Evolutionary conservation across 768 basidiomycete genomes (phyloP).

Genomic region (Collybia sordida): DNA sequence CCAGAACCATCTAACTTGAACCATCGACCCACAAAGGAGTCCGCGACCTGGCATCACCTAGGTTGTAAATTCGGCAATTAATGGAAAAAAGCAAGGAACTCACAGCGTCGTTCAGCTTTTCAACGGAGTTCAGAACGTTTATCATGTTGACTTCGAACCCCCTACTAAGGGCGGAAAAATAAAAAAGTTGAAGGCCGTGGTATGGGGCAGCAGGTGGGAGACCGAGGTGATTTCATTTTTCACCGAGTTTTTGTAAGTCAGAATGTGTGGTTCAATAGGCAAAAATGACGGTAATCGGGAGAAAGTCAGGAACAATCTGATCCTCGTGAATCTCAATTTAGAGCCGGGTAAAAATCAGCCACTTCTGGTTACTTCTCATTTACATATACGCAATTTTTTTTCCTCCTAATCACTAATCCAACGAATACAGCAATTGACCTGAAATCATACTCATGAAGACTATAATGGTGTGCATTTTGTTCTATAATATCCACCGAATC

Average conservation of each 20-base stretch:
- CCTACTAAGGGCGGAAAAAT: not conserved
- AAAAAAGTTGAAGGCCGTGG: slow-evolving; percentile 2
- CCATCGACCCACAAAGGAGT: slow-evolving; percentile 56
- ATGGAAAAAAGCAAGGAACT: slow-evolving; percentile 1
- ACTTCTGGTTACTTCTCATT: no score
- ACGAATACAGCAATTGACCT: no score
- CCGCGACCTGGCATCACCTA: slow-evolving; percentile 37
- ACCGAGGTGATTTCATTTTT: slow-evolving; percentile 5
- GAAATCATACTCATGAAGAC: no score
- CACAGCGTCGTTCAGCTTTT: slow-evolving; percentile 28
- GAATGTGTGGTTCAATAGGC: not conserved
- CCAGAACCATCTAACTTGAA: slow-evolving; percentile 76
- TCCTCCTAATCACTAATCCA: no score
- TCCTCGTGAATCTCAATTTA: not conserved
- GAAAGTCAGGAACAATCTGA: slow-evolving; percentile 10
- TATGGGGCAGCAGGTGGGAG: not conserved
- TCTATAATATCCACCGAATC: no score
- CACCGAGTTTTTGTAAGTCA: slow-evolving; percentile 1
- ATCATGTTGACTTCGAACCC: no score
- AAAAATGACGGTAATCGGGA: slow-evolving; percentile 5
- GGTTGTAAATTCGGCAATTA: not conserved
- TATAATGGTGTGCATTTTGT: no score
- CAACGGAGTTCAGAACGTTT: slow-evolving; percentile 18
- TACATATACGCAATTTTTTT: no score
- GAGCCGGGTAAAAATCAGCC: no score